Evolutionary conservation across 108 stramenopile genomes (phyloP).

Genomic region (Pseudonitzschia delicatissima): DNA sequence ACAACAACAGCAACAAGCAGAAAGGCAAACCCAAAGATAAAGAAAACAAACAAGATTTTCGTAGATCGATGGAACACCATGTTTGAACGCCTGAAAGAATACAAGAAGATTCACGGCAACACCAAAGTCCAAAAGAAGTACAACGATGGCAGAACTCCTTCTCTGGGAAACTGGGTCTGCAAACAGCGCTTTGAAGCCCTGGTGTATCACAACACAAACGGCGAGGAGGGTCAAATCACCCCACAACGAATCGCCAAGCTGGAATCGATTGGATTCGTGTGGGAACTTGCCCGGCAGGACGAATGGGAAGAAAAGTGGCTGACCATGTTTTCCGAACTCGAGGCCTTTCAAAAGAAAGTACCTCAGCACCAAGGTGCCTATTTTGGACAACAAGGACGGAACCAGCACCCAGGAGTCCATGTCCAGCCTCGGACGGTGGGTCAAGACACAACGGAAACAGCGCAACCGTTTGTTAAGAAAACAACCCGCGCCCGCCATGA

Average conservation of each 20-base stretch:
- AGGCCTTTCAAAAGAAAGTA: slow-evolving; percentile 5
- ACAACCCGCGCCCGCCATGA: slow-evolving; percentile 25
- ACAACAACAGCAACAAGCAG: neutral
- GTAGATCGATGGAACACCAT: slow-evolving; percentile 16
- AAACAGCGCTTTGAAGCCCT: slow-evolving; percentile 3
- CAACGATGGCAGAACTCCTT: neutral
- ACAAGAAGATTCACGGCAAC: slow-evolving; percentile 14
- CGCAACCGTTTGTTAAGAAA: neutral
- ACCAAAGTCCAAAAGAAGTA: slow-evolving; percentile 12
- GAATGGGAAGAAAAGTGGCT: slow-evolving; percentile 12
- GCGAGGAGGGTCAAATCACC: slow-evolving; percentile 1
- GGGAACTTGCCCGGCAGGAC: neutral
- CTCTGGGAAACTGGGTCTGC: slow-evolving; percentile 10
- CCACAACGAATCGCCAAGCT: neutral
- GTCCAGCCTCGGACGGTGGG: slow-evolving; percentile 9
- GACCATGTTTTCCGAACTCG: neutral
- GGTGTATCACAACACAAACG: slow-evolving; percentile 7
- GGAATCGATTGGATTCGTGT: slow-evolving; percentile 9
- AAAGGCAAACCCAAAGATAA: neutral
- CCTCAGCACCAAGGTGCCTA: neutral
- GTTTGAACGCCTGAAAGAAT: slow-evolving; percentile 10
- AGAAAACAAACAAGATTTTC: neutral
- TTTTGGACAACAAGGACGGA: neutral
- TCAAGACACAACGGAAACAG: slow-evolving; percentile 8
- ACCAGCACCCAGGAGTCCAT: neutral